Evolutionary conservation across 1,284 basidiomycete species (phyloP), one percentile per base, ranked within the genome.

Genomic region (Cutaneotrichosporon dermatis): DNA sequence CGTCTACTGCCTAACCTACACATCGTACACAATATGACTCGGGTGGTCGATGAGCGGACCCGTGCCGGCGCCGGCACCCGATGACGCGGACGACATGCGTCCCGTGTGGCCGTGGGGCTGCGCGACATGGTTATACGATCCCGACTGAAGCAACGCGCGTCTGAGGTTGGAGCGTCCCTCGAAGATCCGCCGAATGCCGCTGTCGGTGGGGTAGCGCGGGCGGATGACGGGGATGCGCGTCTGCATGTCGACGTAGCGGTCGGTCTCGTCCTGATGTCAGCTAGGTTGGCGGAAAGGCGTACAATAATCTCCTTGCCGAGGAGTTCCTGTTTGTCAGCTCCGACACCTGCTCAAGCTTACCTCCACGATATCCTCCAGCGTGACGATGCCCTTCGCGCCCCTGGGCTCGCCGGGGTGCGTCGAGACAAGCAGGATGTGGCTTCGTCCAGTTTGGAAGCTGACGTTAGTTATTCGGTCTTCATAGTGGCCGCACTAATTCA

Each of bases 371-470:
- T 81, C 80, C 60, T 81, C 80, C 5, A 81, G 71, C 4, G 80
- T 91, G 48, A 90, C 83, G 0, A 91, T 84, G 33, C 90, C 90
- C 15, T 92, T 81, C 0, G 85, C 91, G 41, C 90, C 90, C 12
- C 55, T 45, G 33, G 86, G 80, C 51, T 82, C 74, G 0, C 92
- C 92, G 0, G 92, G 92, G 1, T 86, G 85, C 7, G 79, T 81
- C 59, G 89, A 91, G 8, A 98, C 85, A 15, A 98, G 81, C 16
- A 98, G 82, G 63, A 97, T 83, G 78, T 98, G 94, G 7, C 91
- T 90, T 49, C 91, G 85, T 2, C 94, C 94, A 1, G 90, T 92
- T 82, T 97, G 94, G 81, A 90, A 92, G 69, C 69, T 80, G 63
- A 10, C n/a, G 40, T 54, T 11, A 57, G 62, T 40, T 4, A 5